Percentiles rank a stretch among this genome's conserved stretches.
Conservation (phyloP, 441 rosid species). For the Jatropha podagrica region DNA sequence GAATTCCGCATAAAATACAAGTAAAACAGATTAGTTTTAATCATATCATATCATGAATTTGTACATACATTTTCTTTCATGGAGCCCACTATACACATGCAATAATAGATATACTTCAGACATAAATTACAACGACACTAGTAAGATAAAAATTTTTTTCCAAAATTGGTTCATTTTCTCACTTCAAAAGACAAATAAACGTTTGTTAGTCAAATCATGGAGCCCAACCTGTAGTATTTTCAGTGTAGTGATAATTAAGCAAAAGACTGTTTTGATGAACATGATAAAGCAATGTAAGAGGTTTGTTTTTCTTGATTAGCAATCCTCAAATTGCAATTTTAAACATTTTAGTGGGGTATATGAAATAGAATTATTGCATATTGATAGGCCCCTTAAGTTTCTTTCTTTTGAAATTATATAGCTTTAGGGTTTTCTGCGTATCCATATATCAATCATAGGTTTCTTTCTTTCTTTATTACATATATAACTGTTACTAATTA, state of each 20-base stretch:
- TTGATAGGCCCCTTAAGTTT: not conserved
- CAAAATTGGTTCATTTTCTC: not conserved
- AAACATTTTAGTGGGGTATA: not conserved
- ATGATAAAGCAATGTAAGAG: not conserved
- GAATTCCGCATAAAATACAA: not conserved
- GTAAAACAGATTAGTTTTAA: not conserved
- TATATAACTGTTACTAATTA: not conserved
- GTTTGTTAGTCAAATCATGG: not conserved
- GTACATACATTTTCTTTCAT: conserved; percentile 15
- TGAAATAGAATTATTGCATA: not conserved
- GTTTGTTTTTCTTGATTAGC: not conserved
- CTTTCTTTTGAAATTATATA: not conserved
- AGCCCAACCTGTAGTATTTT: not conserved
- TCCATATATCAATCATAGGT: not conserved
- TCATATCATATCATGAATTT: not conserved
- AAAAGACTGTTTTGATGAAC: not conserved
- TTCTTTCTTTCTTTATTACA: not conserved
- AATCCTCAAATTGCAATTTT: not conserved
- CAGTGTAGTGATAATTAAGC: too few relatives aligned
- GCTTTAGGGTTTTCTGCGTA: not conserved
- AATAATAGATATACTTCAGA: not conserved
- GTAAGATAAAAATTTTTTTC: not conserved
- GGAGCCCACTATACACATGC: conserved; percentile 27
- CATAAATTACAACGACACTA: not conserved
- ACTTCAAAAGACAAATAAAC: too few relatives aligned